These are phyloP conservation scores for Aspergillus sparsus DNA, from an alignment of 495 filamentous ascomycete species.

Conservation along the genomic window DNA sequence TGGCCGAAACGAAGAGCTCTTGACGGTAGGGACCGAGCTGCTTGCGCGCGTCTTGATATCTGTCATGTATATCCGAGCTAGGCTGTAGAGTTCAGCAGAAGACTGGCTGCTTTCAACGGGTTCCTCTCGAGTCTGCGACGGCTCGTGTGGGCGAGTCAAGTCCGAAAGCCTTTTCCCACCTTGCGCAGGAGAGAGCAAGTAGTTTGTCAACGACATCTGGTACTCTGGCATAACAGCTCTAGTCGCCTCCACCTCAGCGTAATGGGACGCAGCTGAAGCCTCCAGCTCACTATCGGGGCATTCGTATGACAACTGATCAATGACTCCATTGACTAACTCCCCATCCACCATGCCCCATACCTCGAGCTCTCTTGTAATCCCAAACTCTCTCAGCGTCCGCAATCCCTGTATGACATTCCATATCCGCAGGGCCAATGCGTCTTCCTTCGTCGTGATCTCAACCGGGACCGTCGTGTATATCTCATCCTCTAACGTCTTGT, in stretches of 20 bases:
- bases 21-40: slow-evolving; percentile 59
- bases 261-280: slow-evolving; percentile 44
- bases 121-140: slow-evolving; percentile 13
- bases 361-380: slow-evolving; percentile 85
- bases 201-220: slow-evolving; percentile 56
- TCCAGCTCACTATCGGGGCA: slow-evolving; percentile 73
- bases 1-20: slow-evolving; percentile 67
- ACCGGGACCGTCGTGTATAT: slow-evolving; percentile 75
- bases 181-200: slow-evolving; percentile 44
- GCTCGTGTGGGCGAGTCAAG: slow-evolving; percentile 16
- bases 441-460: slow-evolving; percentile 72
- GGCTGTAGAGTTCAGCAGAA: slow-evolving; percentile 29
- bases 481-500: slow-evolving; percentile 82
- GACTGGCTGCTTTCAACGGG: slow-evolving; percentile 17
- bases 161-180: slow-evolving; percentile 43
- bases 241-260: slow-evolving; percentile 38
- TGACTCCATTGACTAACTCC: slow-evolving; percentile 81
- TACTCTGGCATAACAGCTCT: slow-evolving; percentile 47
- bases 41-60: slow-evolving; percentile 84
- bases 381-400: slow-evolving; percentile 70
- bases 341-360: slow-evolving; percentile 90
- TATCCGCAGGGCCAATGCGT: slow-evolving; percentile 76
- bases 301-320: slow-evolving; percentile 80
- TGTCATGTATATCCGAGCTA: slow-evolving; percentile 67
- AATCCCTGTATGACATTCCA: slow-evolving; percentile 94